Evolutionary conservation across 257 asterid genomes (phyloP), one percentile per base, ranked within the genome.

Genomic region (Scutellaria galericulata): DNA sequence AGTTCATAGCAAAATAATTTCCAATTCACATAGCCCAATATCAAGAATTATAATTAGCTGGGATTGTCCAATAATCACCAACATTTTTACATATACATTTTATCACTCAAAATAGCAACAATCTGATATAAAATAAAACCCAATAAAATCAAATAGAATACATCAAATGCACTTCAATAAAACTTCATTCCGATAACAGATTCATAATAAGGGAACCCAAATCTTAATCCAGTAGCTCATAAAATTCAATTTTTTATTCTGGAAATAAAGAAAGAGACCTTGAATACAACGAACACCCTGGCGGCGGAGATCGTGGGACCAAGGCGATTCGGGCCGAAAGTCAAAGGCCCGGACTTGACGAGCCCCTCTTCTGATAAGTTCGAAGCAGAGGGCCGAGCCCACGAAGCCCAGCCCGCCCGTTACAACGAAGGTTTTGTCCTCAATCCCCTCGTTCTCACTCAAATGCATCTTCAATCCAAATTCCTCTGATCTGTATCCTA

Each of bases 401-500:
- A 94, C 89, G 64, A 86, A 90, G 46, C 99, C 98, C 71, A 90
- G 83, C 58, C 97, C 99, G 57, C 97, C 99, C 0, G 95, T 94
- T 7, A 94, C 98, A 57, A 90, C 90, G 64, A 94, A 94, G 74
- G 78, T 80, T 18, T 84, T 80, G 20, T 85, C 81, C 84, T 94
- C 96, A 5, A 94, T 88, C 27, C 99, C 99, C 76, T 94, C 99
- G 73, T 88, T 90, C 86, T 94, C 99, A 82, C 97, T 94, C 72
- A 91, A 81, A 87, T 94, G 93, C 99, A 94, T 94, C 72, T 76
- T 40, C 68, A 54, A 68, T 71, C 64, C 68, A 54, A 7, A 11
- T 39, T 55, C 67, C 7, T n/a, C 2, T 11, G 63, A 50, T 35
- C 52, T 59, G 68, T 12, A 0, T 10, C 15, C 3, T 27, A 53